Percentiles rank a stretch among this genome's conserved stretches.
Evolutionary conservation across 805 yeast genomes (phyloP).

Genomic region (Metschnikowia anglica): DNA sequence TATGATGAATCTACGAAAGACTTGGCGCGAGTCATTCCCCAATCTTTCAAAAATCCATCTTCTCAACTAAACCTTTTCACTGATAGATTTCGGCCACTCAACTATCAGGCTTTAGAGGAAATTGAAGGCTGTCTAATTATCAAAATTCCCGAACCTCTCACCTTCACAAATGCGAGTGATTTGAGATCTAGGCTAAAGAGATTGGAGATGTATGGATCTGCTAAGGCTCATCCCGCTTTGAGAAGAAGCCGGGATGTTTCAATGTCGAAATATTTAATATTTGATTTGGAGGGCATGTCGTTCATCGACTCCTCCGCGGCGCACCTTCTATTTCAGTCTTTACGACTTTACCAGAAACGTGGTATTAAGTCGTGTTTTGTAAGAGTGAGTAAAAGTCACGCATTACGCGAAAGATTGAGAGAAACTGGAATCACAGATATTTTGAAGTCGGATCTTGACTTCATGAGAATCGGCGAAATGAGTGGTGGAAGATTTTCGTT

Average conservation of each 20-base stretch:
- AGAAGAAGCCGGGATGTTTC: conserved; percentile 34
- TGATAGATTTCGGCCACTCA: conserved; percentile 35
- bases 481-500: neutral
- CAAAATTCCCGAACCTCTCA: conserved; percentile 44
- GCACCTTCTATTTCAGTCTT: conserved; percentile 32
- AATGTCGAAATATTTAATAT: conserved; percentile 42
- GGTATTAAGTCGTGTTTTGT: conserved; percentile 36
- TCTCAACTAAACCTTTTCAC: conserved; percentile 34
- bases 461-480: conserved; percentile 21
- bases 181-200: conserved; percentile 38
- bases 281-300: conserved; percentile 44
- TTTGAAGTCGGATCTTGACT: conserved; percentile 26
- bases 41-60: conserved; percentile 6
- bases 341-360: conserved; percentile 31
- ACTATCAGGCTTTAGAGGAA: conserved; percentile 39
- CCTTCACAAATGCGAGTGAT: conserved; percentile 43
- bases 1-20: neutral
- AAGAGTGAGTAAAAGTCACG: conserved; percentile 29
- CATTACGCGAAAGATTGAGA: conserved; percentile 30
- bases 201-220: conserved; percentile 44
- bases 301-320: conserved; percentile 45
- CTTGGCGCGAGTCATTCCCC: neutral
- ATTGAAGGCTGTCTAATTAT: conserved; percentile 45
- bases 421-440: conserved; percentile 32
- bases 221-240: conserved; percentile 44